These are phyloP conservation scores for Lipomyces anomalus DNA, from an alignment of 805 yeast genomes.

Conservation along the genomic window DNA sequence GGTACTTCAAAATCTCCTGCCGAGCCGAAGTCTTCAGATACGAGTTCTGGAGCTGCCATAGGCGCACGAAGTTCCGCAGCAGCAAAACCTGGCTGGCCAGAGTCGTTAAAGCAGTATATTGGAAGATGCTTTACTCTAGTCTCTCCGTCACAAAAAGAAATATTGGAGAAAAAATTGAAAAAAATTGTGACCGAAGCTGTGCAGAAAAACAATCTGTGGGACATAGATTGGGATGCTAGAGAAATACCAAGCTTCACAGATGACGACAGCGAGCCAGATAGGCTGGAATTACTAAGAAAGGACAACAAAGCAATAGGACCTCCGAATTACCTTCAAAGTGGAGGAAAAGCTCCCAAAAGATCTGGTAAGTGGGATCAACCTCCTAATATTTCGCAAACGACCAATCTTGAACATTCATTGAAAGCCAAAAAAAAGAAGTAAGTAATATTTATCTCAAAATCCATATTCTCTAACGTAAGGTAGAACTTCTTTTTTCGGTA, in stretches of 20 bases:
- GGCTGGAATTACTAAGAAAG: conserved; percentile 10
- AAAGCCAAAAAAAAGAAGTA: conserved; percentile 7
- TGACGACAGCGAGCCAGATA: conserved; percentile 8
- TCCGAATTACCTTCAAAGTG: conserved; percentile 3
- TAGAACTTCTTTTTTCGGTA: no score
- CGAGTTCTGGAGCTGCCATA: not conserved
- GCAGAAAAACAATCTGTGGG: conserved; percentile 39
- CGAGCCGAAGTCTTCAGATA: not conserved
- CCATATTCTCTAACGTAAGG: no score
- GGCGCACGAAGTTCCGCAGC: not conserved
- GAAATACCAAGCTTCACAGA: conserved; percentile 42
- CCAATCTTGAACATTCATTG: no score
- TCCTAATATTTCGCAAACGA: no score
- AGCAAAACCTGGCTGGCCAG: conserved; percentile 44
- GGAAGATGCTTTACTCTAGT: conserved; percentile 42
- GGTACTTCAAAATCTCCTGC: not conserved
- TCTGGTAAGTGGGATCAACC: conserved; percentile 20
- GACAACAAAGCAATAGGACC: conserved; percentile 3
- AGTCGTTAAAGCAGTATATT: conserved; percentile 47
- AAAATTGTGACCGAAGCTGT: conserved; percentile 46
- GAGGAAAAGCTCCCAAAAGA: conserved; percentile 10
- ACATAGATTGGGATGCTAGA: conserved; percentile 51
- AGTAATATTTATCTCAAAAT: conserved; percentile 12
- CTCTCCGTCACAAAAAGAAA: conserved; percentile 34
- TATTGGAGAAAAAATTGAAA: conserved; percentile 48